These are phyloP conservation scores for Petasospora fabianii DNA, from an alignment of 1,139 yeast genomes.

Conservation along the genomic window DNA sequence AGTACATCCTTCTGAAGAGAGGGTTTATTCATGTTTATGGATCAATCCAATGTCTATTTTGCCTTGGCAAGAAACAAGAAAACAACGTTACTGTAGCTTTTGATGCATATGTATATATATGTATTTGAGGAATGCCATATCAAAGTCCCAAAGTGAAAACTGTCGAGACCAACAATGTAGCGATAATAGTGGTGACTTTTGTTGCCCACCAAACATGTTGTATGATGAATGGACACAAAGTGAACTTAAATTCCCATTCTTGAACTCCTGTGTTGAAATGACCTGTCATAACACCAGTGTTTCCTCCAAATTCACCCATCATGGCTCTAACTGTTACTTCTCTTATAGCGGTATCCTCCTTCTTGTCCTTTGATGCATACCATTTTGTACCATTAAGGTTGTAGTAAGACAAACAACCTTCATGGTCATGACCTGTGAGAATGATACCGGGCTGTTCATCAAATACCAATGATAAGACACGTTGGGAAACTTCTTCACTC, in stretches of 20 bases:
- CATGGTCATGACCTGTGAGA: slow-evolving; percentile 94
- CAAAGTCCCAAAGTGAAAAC: slow-evolving; percentile 19
- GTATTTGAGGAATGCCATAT: too few relatives aligned
- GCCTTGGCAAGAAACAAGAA: too few relatives aligned
- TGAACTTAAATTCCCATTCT: slow-evolving; percentile 65
- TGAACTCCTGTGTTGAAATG: slow-evolving; percentile 39
- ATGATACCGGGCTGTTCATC: slow-evolving; percentile 71
- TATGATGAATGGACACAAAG: slow-evolving; percentile 75
- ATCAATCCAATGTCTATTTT: too few relatives aligned
- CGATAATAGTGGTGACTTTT: slow-evolving; percentile 49
- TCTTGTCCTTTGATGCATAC: slow-evolving; percentile 49
- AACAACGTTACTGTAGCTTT: too few relatives aligned
- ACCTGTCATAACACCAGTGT: slow-evolving; percentile 81
- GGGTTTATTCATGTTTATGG: too few relatives aligned
- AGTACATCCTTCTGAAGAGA: slow-evolving; percentile 1
- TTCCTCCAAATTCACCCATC: slow-evolving; percentile 96
- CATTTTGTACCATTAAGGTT: slow-evolving; percentile 46
- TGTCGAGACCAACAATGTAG: slow-evolving; percentile 28
- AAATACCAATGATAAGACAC: slow-evolving; percentile 66
- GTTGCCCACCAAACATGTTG: slow-evolving; percentile 97
- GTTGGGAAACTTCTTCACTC: slow-evolving; percentile 59
- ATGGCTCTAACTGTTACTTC: slow-evolving; percentile 87
- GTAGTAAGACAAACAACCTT: slow-evolving; percentile 79
- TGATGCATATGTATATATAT: neutral
- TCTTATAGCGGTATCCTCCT: slow-evolving; percentile 37